Evolutionary conservation across 78 protist species (phyloP), one percentile per base, ranked within the genome.

Genomic region (Dictyostelium intermedium): DNA sequence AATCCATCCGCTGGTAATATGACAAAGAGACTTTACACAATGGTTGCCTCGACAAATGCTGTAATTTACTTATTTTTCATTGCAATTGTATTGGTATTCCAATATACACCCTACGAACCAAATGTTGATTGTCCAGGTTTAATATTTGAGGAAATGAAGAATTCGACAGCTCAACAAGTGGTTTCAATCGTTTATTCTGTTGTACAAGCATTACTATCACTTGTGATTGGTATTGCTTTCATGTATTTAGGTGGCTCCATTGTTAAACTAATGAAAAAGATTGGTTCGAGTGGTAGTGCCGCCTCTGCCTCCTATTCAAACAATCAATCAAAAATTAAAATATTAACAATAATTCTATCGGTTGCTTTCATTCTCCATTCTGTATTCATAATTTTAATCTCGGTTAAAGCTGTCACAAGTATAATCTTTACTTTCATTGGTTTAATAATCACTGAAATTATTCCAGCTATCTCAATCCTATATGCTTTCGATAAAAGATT

Each of bases 291-390:
- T 18, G 18, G n/a, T 18, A 34, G 27, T 5, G 3, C 27, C 1
- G 14, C 34, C 0, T 16, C 10, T 72, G 10, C 3, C 7, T 14
- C 20, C 43, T 2, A 74, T 18, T 37, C 43, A 39, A 85, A 73
- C 63, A 85, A 50, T 13, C 50, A 50, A 41, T 30, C 3, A 34
- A 70, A 30, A 70, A 43, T 35, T 20, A 70, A 18, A 79, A 4
- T 4, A 1, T 14, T 85, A 25, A 85, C 92, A 6, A 32, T n/a
- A 2, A 37, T 80, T 23, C 77, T 82, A 34, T 72, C 83, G 3
- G 18, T 74, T n/a, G 92, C 83, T 76, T 85, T 85, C 35, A 76
- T 85, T 9, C 69, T 74, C 7, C 92, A 85, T 85, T 85, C 83
- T 25, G 76, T 76, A 27, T 85, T 85, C 37, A 69, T 69, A 25